phyloP scores from a whole-genome alignment of 352 stramenopile species.

The Phytophthora citricola region DNA sequence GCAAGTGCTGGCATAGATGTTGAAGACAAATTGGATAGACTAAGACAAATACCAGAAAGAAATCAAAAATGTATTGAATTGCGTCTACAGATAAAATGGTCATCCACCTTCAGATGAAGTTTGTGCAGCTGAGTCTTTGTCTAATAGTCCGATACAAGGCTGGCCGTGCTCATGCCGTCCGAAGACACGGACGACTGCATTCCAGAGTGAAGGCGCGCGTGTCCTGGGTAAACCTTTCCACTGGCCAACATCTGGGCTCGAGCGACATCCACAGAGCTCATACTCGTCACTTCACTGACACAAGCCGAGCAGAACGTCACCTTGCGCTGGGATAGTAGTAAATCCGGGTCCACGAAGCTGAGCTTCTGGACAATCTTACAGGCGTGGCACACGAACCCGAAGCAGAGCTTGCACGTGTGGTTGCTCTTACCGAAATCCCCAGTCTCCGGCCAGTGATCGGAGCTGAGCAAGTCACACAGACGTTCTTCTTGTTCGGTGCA shows the following conservation, averaged over 20 bases:
- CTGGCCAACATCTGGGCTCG: constrained; percentile 42
- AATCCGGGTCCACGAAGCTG: constrained; percentile 47
- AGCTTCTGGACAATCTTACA: constrained; percentile 43
- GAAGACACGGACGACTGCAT: constrained; percentile 32
- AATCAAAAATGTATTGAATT: not conserved
- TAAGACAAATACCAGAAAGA: not conserved
- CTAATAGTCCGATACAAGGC: constrained; percentile 19
- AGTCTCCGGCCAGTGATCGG: constrained; percentile 22
- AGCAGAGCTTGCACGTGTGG: constrained; percentile 45
- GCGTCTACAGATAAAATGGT: constrained; percentile 5
- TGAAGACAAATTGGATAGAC: not conserved
- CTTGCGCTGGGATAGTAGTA: constrained; percentile 41
- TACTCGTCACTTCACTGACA: constrained; percentile 38
- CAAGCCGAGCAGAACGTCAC: constrained; percentile 51
- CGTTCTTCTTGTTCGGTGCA: constrained; percentile 19
- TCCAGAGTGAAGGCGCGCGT: constrained; percentile 5
- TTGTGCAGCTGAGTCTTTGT: not conserved
- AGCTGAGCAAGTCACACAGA: constrained; percentile 39
- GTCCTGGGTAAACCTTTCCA: constrained; percentile 21
- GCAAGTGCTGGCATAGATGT: not conserved
- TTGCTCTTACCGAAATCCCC: constrained; percentile 32
- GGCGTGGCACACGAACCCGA: constrained; percentile 40
- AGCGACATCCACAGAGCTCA: constrained; percentile 37
- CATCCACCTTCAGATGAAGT: not conserved
- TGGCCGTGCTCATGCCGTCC: constrained; percentile 18